Evolutionary conservation across 2,329 filamentous ascomycete genomes (phyloP).

Genomic region (Talaromyces sp.): DNA sequence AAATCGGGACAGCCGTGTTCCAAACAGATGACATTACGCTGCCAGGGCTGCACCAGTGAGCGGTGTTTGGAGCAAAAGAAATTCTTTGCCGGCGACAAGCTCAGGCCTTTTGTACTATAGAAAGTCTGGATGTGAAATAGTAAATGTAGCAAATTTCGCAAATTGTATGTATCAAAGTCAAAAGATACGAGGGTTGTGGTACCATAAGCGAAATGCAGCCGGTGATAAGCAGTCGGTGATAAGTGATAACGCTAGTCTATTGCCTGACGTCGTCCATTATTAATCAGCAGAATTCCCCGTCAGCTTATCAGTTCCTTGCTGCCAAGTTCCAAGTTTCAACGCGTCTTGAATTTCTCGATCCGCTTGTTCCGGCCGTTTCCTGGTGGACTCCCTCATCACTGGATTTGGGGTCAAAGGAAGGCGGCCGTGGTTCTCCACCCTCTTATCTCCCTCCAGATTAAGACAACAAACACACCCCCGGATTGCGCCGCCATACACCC

Average conservation of each 20-base stretch:
- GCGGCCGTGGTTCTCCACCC: too few relatives aligned
- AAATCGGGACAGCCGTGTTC: slow-evolving; percentile 66
- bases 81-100: slow-evolving; percentile 51
- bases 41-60: slow-evolving; percentile 88
- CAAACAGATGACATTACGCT: slow-evolving; percentile 80
- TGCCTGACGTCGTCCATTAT: background rate
- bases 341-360: background rate
- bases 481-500: background rate
- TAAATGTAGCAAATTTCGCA: background rate
- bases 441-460: too few relatives aligned
- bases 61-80: slow-evolving; percentile 69
- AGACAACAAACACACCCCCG: background rate
- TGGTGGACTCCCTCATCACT: too few relatives aligned
- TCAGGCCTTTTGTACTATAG: slow-evolving; percentile 28
- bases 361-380: background rate
- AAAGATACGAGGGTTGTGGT: too few relatives aligned
- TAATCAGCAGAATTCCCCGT: background rate
- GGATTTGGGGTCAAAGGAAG: too few relatives aligned
- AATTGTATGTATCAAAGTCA: background rate
- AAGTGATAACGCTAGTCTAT: background rate
- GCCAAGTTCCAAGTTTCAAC: too few relatives aligned
- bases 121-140: background rate
- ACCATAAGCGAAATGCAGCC: too few relatives aligned
- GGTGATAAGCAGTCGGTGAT: too few relatives aligned
- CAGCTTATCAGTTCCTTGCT: background rate